Base-by-base conservation (phyloP, 2,329 filamentous ascomycete genomes). In the Cercospora janseana region DNA sequence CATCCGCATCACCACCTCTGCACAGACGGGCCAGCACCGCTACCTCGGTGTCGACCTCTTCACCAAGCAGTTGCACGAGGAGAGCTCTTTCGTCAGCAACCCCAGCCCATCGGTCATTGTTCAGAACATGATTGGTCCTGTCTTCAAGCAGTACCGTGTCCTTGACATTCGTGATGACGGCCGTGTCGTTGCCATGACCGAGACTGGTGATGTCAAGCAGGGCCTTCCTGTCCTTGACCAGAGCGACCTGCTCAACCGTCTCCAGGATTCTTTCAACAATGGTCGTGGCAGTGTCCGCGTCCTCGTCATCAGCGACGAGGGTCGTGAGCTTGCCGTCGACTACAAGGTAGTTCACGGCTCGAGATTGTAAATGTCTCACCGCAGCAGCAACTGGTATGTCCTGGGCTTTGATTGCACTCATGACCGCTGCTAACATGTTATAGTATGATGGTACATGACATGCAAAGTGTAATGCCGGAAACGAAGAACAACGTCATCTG, bases 141-240 rank as follows among this genome's bases (percentile, higher is more conserved):
- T 97, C 79, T 96, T 97, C 89, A 97, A 97, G 89, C 93, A 97
- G 82, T 98, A 98, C 86, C 91, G 93, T 69, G 92, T 98, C 71
- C 86, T 98, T 57, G 93, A 98, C 79, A 86, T 98, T 74, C 85
- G 90, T 73, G 88, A 95, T 62, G 91, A 85, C 66, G 79, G 80
- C 68, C 75, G 76, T 63, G 73, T 98, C 69, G 89, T 94, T 62
- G 91, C 91, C 79, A 97, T 98, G 91, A 98, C 93, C 70, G 93
- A 98, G 86, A 88, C 86, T 60, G 91, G 93, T 66, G 92, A 98
- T 71, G 90, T 98, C 80, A 97, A 97, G 87, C 91, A 95, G 77
- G 83, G 82, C 66, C 81, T 98, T 53, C 82, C 88, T 52, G 89
- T 98, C 73, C 86, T 96, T 72, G 89, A 95, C 79, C 93, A 98